These are phyloP conservation scores for Escallonia herrerae DNA, from an alignment of 129 eudicot genomes.

Conservation along the genomic window DNA sequence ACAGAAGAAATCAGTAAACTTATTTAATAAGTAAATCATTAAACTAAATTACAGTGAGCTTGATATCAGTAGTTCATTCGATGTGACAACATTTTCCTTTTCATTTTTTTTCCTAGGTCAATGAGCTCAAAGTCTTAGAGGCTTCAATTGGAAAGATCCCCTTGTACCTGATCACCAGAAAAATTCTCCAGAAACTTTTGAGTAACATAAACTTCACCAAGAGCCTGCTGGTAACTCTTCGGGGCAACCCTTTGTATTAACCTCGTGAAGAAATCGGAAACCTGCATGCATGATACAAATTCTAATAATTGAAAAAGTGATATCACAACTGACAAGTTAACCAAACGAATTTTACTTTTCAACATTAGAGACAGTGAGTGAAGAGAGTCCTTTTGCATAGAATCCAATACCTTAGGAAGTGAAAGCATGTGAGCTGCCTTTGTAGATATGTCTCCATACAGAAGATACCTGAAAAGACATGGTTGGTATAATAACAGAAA, in stretches of 20 bases:
- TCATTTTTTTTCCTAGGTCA: neutral
- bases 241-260: conserved; percentile 94
- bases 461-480: conserved; percentile 55
- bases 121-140: neutral
- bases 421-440: conserved; percentile 87
- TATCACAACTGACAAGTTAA: neutral
- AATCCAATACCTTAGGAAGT: conserved; percentile 61
- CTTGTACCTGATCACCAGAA: conserved; percentile 82
- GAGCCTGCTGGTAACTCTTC: conserved; percentile 96
- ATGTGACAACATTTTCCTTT: no score
- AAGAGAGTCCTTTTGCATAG: neutral
- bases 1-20: no score
- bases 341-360: neutral
- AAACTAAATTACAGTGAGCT: no score
- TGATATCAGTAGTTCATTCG: neutral
- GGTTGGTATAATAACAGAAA: neutral
- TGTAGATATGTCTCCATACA: conserved; percentile 81
- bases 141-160: conserved; percentile 8
- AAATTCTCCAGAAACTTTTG: conserved; percentile 89
- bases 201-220: conserved; percentile 83
- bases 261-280: conserved; percentile 79
- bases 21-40: no score
- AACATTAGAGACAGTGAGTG: neutral
- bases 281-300: conserved; percentile 36
- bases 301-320: conserved; percentile 1